Percentiles rank a stretch among this genome's conserved stretches.
Evolutionary conservation across 2,329 filamentous ascomycete species (phyloP).

Genomic region (Arthrobotrys sphaeroides): DNA sequence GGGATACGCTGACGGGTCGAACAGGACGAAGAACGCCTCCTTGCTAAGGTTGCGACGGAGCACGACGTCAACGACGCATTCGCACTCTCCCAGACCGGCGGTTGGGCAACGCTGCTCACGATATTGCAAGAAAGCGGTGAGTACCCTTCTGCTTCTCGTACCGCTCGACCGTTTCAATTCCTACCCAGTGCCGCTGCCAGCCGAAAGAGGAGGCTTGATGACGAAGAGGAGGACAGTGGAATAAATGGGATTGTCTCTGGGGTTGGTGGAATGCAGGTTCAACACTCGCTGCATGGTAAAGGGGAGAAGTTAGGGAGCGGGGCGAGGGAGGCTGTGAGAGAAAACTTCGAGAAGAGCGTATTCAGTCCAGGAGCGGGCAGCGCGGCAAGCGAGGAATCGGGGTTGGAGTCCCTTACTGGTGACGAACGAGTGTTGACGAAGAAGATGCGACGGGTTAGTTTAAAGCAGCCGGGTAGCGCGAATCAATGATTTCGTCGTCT

Average conservation of each 20-base stretch:
- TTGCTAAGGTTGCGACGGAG: slow-evolving; percentile 83
- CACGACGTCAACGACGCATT: slow-evolving; percentile 83
- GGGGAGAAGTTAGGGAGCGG: slow-evolving; percentile 27
- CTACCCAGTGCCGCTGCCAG: slow-evolving; percentile 51
- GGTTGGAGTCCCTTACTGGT: slow-evolving; percentile 34
- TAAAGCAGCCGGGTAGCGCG: slow-evolving; percentile 52
- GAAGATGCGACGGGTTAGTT: slow-evolving; percentile 58
- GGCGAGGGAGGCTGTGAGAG: slow-evolving; percentile 9
- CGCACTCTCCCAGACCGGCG: slow-evolving; percentile 83
- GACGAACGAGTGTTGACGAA: slow-evolving; percentile 58
- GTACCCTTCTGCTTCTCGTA: slow-evolving; percentile 62
- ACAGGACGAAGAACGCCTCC: slow-evolving; percentile 86
- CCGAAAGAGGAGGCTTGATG: slow-evolving; percentile 52
- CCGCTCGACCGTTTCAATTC: slow-evolving; percentile 46
- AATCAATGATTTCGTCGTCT: neutral
- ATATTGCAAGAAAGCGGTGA: slow-evolving; percentile 98
- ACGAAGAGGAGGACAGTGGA: slow-evolving; percentile 17
- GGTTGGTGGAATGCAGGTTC: slow-evolving; percentile 23
- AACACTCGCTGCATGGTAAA: slow-evolving; percentile 2
- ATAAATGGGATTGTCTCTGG: slow-evolving; percentile 3
- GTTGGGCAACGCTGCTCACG: slow-evolving; percentile 92
- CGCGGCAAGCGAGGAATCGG: slow-evolving; percentile 22
- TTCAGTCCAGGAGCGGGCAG: slow-evolving; percentile 30
- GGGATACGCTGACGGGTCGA: neutral
- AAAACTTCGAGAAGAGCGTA: neutral